phyloP scores from a whole-genome alignment of 2,329 filamentous ascomycete species.

The Byssoonygena ceratinophila region DNA sequence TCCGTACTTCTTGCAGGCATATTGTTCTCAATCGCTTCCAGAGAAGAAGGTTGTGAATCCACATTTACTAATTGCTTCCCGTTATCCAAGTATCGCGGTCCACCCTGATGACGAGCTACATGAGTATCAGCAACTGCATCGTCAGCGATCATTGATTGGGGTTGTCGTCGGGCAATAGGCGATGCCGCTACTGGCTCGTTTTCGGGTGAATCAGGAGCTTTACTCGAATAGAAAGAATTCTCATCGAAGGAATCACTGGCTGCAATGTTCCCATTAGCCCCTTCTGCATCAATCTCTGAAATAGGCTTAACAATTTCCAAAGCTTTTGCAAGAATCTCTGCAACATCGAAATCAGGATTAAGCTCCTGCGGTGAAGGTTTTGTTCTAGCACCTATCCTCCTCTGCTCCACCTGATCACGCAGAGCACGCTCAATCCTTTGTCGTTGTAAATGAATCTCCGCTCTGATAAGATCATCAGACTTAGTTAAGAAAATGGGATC shows the following conservation, averaged over 20 bases:
- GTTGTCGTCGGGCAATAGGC: slow-evolving; percentile 22
- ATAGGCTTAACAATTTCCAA: slow-evolving; percentile 60
- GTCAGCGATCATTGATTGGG: slow-evolving; percentile 24
- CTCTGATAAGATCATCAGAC: slow-evolving; percentile 70
- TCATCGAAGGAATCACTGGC: slow-evolving; percentile 79
- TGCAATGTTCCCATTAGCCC: slow-evolving; percentile 51
- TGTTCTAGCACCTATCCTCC: slow-evolving; percentile 39
- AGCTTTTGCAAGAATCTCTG: slow-evolving; percentile 61
- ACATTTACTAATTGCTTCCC: slow-evolving; percentile 30
- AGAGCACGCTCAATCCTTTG: slow-evolving; percentile 68
- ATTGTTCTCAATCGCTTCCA: slow-evolving; percentile 29
- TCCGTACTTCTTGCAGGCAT: slow-evolving; percentile 24
- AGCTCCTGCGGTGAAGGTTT: slow-evolving; percentile 44
- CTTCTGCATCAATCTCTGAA: slow-evolving; percentile 44
- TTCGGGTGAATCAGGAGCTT: slow-evolving; percentile 63
- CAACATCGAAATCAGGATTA: slow-evolving; percentile 56
- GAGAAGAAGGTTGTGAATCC: slow-evolving; percentile 31
- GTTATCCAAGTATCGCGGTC: slow-evolving; percentile 31
- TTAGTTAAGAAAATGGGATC: slow-evolving; percentile 78
- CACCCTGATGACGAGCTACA: slow-evolving; percentile 28
- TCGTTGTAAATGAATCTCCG: slow-evolving; percentile 68
- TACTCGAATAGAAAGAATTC: slow-evolving; percentile 92
- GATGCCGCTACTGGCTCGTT: slow-evolving; percentile 28
- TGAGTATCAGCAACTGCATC: slow-evolving; percentile 27
- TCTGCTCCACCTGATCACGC: slow-evolving; percentile 65